Conservation (phyloP, 1,284 basidiomycete genomes). For the Gomphus sp. region DNA sequence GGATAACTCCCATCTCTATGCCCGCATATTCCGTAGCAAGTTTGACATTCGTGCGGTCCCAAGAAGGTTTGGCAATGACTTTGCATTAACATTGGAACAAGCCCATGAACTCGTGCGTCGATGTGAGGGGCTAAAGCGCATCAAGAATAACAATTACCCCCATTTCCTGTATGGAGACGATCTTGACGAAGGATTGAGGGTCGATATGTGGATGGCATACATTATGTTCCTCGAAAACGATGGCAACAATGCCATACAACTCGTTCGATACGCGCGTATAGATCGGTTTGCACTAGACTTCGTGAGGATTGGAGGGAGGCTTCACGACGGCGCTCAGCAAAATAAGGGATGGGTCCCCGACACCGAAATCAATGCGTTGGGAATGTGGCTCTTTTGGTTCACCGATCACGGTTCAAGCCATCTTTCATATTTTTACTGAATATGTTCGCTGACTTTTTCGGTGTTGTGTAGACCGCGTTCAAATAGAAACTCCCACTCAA, state of each 20-base stretch:
- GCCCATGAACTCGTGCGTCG: constrained; percentile 7
- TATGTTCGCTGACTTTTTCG: not conserved
- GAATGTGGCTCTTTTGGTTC: constrained; percentile 31
- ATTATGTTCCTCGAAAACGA: constrained; percentile 52
- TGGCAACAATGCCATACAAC: constrained; percentile 36
- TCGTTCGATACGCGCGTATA: constrained; percentile 30
- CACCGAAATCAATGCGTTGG: constrained; percentile 25
- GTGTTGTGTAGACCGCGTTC: constrained; percentile 1
- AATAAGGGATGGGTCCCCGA: constrained; percentile 26
- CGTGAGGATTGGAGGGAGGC: constrained; percentile 13
- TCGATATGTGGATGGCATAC: constrained; percentile 33
- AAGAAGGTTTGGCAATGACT: constrained; percentile 37
- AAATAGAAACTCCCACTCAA: not conserved
- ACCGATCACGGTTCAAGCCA: constrained; percentile 1
- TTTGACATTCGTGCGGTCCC: constrained; percentile 52
- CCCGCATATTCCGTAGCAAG: constrained; percentile 45
- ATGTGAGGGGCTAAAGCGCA: not conserved
- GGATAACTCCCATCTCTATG: constrained; percentile 49
- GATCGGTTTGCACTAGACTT: constrained; percentile 29
- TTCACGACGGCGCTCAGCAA: constrained; percentile 21
- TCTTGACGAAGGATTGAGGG: not conserved
- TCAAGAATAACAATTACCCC: not conserved
- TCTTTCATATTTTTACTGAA: not conserved
- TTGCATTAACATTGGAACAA: not conserved
- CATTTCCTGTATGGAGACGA: not conserved